These are phyloP conservation scores for Rasamsonia emersonii DNA, from an alignment of 2,329 filamentous ascomycete genomes.

Conservation along the genomic window DNA sequence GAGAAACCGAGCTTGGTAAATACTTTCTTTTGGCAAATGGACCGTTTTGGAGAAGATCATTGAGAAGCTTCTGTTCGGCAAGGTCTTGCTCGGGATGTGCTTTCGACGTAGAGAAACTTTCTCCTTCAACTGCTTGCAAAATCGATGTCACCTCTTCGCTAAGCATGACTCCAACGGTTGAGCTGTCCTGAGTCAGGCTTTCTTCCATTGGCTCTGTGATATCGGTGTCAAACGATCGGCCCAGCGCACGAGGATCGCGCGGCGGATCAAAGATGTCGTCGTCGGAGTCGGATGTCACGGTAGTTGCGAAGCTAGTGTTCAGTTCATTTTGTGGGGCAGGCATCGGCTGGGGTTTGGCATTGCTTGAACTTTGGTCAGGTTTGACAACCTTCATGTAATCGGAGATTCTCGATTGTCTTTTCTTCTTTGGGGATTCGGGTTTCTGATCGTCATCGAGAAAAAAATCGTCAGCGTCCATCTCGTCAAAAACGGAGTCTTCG, in stretches of 20 bases:
- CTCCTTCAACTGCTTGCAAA: not conserved
- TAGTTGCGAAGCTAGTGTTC: constrained; percentile 19
- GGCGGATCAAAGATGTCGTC: constrained; percentile 12
- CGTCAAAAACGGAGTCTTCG: constrained; percentile 13
- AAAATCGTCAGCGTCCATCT: constrained; percentile 12
- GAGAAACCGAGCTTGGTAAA: constrained; percentile 19
- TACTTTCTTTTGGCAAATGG: constrained; percentile 26
- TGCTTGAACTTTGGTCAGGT: constrained; percentile 1
- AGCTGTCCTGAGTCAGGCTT: constrained; percentile 8
- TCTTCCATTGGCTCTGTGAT: constrained; percentile 15
- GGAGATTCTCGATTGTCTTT: constrained; percentile 12
- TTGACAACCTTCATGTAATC: constrained; percentile 12
- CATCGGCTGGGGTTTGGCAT: not conserved
- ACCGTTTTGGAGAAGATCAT: constrained; percentile 21
- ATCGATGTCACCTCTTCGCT: too few species aligned
- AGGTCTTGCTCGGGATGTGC: constrained; percentile 8
- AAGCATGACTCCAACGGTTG: too few species aligned
- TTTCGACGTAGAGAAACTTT: not conserved
- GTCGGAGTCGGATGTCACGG: constrained; percentile 8
- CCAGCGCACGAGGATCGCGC: constrained; percentile 4
- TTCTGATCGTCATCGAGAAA: constrained; percentile 9
- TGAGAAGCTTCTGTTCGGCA: constrained; percentile 16
- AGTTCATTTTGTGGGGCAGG: constrained; percentile 5
- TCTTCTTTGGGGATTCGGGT: constrained; percentile 10
- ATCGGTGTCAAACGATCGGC: constrained; percentile 22